These are phyloP conservation scores for Irpex sp. DNA, from an alignment of 1,284 basidiomycete species.

Conservation along the genomic window DNA sequence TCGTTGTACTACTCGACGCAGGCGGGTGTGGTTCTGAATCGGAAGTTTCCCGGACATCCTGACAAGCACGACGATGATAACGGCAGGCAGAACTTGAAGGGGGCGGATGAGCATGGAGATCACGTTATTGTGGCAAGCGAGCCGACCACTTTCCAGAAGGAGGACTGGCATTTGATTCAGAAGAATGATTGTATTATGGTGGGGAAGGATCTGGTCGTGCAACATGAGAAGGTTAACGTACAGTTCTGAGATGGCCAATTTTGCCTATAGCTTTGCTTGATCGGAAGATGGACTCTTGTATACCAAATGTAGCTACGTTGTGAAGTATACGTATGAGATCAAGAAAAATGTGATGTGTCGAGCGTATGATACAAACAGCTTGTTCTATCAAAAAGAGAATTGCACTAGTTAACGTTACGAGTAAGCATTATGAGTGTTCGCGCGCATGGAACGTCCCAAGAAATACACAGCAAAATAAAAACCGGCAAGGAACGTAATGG, in stretches of 20 bases:
- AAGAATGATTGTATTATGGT: conserved; percentile 31
- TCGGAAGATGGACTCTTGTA: too few species aligned
- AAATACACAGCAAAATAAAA: neutral
- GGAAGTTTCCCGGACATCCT: conserved; percentile 34
- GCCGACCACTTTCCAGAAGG: conserved; percentile 28
- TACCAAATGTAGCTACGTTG: too few species aligned
- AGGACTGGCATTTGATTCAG: conserved; percentile 29
- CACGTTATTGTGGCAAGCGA: conserved; percentile 34
- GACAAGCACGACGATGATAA: conserved; percentile 20
- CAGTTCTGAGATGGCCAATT: conserved; percentile 5
- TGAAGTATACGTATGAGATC: too few species aligned
- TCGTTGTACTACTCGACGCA: conserved; percentile 31
- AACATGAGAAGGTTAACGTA: conserved; percentile 18
- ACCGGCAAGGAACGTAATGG: neutral
- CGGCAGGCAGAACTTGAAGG: conserved; percentile 17
- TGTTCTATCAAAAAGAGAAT: neutral
- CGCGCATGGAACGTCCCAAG: neutral
- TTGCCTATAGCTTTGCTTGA: neutral
- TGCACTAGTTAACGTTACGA: neutral
- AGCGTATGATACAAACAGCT: neutral
- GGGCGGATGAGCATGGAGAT: conserved; percentile 23
- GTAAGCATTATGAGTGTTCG: neutral
- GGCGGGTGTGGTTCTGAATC: conserved; percentile 31
- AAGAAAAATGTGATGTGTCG: too few species aligned
- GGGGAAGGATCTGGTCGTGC: conserved; percentile 22